These are phyloP conservation scores for Aspergillus funiculosus DNA, from an alignment of 495 filamentous ascomycete species.

Conservation along the genomic window DNA sequence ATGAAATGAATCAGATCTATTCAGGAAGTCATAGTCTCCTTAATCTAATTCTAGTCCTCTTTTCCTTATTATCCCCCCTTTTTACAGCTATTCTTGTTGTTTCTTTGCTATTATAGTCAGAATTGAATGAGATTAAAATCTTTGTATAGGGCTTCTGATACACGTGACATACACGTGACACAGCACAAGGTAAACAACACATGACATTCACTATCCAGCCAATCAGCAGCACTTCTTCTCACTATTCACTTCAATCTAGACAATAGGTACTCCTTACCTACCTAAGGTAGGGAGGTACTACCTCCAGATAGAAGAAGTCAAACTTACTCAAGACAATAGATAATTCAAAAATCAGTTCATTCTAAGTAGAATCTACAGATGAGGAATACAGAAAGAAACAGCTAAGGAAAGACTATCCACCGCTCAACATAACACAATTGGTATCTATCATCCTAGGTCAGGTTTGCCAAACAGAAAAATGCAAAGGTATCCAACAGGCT, in stretches of 20 bases:
- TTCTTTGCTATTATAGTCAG: not conserved
- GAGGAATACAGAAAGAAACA: slow-evolving; percentile 1
- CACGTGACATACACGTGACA: slow-evolving; percentile 8
- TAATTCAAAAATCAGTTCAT: slow-evolving; percentile 12
- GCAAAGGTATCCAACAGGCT: slow-evolving; percentile 25
- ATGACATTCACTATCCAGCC: not conserved
- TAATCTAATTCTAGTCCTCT: too few species aligned
- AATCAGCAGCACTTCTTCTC: too few species aligned
- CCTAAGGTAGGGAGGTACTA: too few species aligned
- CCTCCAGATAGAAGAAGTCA: too few species aligned
- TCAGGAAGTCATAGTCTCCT: too few species aligned
- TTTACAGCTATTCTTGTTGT: not conserved
- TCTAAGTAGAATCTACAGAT: slow-evolving; percentile 4
- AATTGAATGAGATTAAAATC: too few species aligned
- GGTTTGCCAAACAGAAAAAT: slow-evolving; percentile 24
- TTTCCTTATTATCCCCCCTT: not conserved
- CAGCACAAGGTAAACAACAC: not conserved
- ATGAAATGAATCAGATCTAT: too few species aligned
- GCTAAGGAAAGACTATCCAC: slow-evolving; percentile 11
- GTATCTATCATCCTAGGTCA: slow-evolving; percentile 23
- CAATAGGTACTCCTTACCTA: too few species aligned
- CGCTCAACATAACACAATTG: slow-evolving; percentile 25
- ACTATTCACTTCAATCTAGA: not conserved
- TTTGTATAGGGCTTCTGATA: slow-evolving; percentile 13
- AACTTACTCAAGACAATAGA: too few species aligned